Evolutionary conservation across 208 protist species (phyloP), one percentile per base, ranked within the genome.

Genomic region (Giardia duodenalis): DNA sequence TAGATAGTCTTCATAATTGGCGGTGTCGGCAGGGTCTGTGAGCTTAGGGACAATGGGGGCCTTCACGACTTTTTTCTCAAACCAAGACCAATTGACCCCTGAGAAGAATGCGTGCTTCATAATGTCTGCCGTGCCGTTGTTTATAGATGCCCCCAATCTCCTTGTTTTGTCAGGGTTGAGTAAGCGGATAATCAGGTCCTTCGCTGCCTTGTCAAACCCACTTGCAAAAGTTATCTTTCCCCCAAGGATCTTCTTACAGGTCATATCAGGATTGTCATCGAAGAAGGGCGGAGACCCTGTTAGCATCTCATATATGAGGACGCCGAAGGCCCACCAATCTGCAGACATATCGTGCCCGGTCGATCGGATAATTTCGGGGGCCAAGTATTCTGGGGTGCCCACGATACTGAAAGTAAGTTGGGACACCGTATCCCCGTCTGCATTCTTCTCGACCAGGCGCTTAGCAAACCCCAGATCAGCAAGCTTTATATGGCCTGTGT

Each of bases 271-370:
- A 90, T 96, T 95, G 47, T 97, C 95, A 93, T 96, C 95, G 94
- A 96, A 97, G 94, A 97, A 98, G 44, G 97, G 97, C 76, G 97
- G 95, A 88, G 92, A 48, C 57, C 96, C 96, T 10, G 93, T 94
- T 4, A 97, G 76, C 95, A 97, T 96, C 92, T 97, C 96, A 93
- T 97, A 98, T 57, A 98, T 93, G 47, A 98, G 92, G 67, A 98
- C 96, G 67, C 97, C 97, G 93, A 97, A 96, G 87, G 95, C 96
- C 97, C 97, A 99, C 97, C 97, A 98, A 95, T 99, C 97, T 45
- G 98, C 97, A 46, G 96, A 96, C 94, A 97, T 98, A 30, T 97
- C 97, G 94, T 98, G 97, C 0, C 97, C 96, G 47, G 95, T 95
- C 46, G 97, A 96, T 57, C 95, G 95, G 42, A 99, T 95, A 88